Conservation (phyloP, 148 eudicot species). For the Camellia sinensis region DNA sequence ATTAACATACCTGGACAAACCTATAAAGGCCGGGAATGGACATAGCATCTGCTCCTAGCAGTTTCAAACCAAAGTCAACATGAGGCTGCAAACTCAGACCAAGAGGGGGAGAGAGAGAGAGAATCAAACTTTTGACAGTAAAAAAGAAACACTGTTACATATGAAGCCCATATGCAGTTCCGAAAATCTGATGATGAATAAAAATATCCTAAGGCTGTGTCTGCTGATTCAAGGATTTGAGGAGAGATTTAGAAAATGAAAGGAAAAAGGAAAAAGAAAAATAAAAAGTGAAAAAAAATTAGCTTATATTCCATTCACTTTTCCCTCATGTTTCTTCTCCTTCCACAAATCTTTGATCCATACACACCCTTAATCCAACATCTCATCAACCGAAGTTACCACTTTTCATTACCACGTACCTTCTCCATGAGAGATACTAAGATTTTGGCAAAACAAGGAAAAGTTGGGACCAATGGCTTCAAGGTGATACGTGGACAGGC, state of each 20-base stretch:
- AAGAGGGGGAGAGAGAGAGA: constrained; percentile 1
- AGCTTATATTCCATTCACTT: too few species aligned
- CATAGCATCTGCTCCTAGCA: constrained; percentile 94
- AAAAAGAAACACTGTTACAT: not conserved
- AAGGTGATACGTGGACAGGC: constrained; percentile 90
- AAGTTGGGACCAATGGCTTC: constrained; percentile 91
- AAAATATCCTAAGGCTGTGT: too few species aligned
- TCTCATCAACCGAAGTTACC: not conserved
- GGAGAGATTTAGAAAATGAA: too few species aligned
- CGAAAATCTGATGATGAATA: not conserved
- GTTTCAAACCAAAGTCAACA: constrained; percentile 90
- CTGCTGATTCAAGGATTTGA: too few species aligned
- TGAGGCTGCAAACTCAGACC: constrained; percentile 67
- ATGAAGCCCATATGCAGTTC: not conserved
- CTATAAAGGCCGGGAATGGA: constrained; percentile 88
- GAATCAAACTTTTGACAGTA: not conserved
- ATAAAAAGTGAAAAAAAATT: too few species aligned
- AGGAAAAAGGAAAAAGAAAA: too few species aligned
- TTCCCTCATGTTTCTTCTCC: too few species aligned
- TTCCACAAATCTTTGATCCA: too few species aligned
- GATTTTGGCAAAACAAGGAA: constrained; percentile 90
- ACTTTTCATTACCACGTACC: constrained; percentile 32
- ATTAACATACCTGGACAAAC: constrained; percentile 64
- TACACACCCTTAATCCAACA: not conserved
- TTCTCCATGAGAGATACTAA: constrained; percentile 89